Percentiles rank a stretch among this genome's conserved stretches.
These are phyloP conservation scores for Umbelopsis vinacea DNA, from an alignment of 192 early-diverging fungal genomes.

Conservation along the genomic window DNA sequence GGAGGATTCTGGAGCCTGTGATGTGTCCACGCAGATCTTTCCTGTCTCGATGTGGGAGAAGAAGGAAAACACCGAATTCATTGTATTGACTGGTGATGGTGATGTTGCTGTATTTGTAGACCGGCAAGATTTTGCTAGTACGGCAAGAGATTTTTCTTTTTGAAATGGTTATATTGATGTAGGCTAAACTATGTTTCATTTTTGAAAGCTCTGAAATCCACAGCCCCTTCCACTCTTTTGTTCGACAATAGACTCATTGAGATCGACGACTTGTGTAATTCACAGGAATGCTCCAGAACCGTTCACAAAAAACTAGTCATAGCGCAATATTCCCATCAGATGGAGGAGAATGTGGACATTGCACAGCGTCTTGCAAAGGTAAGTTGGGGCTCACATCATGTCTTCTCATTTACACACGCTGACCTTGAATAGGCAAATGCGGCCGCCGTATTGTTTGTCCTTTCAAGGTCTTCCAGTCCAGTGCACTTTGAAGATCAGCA, in stretches of 20 bases:
- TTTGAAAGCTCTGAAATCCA: not conserved
- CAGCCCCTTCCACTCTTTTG: constrained; percentile 1
- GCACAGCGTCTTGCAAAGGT: constrained; percentile 11
- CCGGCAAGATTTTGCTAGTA: constrained; percentile 49
- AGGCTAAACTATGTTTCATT: not conserved
- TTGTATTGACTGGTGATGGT: constrained; percentile 19
- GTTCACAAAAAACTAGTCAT: not conserved
- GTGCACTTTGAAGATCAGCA: not conserved
- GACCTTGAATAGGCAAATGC: constrained; percentile 7
- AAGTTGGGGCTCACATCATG: not conserved
- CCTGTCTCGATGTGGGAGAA: constrained; percentile 50
- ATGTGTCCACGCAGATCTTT: constrained; percentile 52
- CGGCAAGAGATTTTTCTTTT: too few species aligned
- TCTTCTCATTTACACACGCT: not conserved
- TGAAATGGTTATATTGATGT: not conserved
- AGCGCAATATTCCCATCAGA: not conserved
- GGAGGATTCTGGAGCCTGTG: constrained; percentile 38
- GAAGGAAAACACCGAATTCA: constrained; percentile 42
- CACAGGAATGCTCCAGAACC: not conserved
- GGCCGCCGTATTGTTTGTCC: not conserved
- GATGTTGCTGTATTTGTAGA: constrained; percentile 36
- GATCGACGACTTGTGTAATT: not conserved
- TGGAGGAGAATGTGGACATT: not conserved
- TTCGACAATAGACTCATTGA: constrained; percentile 16
- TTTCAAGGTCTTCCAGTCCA: not conserved